Conservation (phyloP, 2,329 filamentous ascomycete species). For the Claviceps sp. region DNA sequence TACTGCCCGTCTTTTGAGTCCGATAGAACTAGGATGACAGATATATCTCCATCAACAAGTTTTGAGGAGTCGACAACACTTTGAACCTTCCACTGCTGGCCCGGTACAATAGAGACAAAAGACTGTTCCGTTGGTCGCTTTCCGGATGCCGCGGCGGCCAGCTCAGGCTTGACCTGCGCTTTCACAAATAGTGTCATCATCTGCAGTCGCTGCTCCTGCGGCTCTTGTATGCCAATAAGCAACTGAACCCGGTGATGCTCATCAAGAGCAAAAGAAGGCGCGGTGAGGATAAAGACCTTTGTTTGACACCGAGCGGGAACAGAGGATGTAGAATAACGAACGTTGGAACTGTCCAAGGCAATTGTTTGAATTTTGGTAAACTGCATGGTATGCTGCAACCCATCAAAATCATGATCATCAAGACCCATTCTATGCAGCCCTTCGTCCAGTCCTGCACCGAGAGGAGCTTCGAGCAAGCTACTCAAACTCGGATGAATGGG, state of each 20-base stretch:
- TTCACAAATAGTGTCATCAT: conserved; percentile 51
- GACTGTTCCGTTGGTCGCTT: conserved; percentile 11
- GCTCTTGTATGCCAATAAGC: conserved; percentile 57
- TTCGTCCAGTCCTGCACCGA: conserved; percentile 58
- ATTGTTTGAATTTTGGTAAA: conserved; percentile 59
- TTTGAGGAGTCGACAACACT: conserved; percentile 63
- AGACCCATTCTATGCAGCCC: conserved; percentile 60
- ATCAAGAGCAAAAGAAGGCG: conserved; percentile 41
- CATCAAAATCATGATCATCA: conserved; percentile 58
- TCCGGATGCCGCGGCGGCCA: conserved; percentile 10
- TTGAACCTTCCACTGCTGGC: conserved; percentile 44
- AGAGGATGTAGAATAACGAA: conserved; percentile 44
- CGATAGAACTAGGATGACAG: conserved; percentile 57
- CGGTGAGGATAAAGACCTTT: conserved; percentile 55
- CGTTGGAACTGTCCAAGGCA: conserved; percentile 44
- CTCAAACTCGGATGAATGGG: conserved; percentile 38
- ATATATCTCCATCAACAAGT: conserved; percentile 50
- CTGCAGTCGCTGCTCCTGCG: conserved; percentile 51
- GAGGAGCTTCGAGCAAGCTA: conserved; percentile 53
- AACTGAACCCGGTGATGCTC: conserved; percentile 40
- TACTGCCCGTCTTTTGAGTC: conserved; percentile 49
- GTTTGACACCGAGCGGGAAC: conserved; percentile 39
- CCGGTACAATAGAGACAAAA: conserved; percentile 19
- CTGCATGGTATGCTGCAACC: conserved; percentile 57
- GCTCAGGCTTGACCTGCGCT: conserved; percentile 21